A percentile compares a stretch with the other conserved stretches of the same genome.
These are phyloP conservation scores for Diaporthe humulicola DNA, from an alignment of 2,329 filamentous ascomycete genomes.

Conservation along the genomic window DNA sequence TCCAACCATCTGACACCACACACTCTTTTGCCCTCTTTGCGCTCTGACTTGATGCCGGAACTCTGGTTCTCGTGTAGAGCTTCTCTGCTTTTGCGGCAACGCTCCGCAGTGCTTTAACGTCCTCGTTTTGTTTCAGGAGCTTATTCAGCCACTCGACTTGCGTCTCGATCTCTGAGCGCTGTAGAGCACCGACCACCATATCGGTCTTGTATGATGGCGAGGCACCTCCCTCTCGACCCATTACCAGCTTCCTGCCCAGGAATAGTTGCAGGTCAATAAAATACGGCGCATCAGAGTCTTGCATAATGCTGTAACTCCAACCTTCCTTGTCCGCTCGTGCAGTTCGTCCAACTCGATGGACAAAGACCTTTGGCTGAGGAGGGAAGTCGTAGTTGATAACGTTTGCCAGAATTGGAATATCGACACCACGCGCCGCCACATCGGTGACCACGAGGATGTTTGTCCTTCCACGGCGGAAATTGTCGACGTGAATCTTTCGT, in stretches of 20 bases:
- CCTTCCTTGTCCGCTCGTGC: slow-evolving; percentile 92
- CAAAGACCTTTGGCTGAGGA: slow-evolving; percentile 94
- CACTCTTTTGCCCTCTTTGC: slow-evolving; percentile 88
- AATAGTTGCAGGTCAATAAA: slow-evolving; percentile 95
- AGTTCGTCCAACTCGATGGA: slow-evolving; percentile 95
- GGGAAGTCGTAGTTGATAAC: slow-evolving; percentile 99
- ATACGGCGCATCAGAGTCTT: slow-evolving; percentile 90
- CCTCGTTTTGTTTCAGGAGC: slow-evolving; percentile 79
- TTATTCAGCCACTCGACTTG: slow-evolving; percentile 88
- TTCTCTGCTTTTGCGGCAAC: slow-evolving; percentile 92
- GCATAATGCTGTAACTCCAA: slow-evolving; percentile 94
- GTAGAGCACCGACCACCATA: slow-evolving; percentile 83
- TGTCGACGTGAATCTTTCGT: slow-evolving; percentile 90
- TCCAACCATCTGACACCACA: slow-evolving; percentile 77
- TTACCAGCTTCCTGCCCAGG: slow-evolving; percentile 83
- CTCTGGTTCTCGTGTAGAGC: slow-evolving; percentile 89
- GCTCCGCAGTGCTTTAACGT: slow-evolving; percentile 77
- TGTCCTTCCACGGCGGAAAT: slow-evolving; percentile 85
- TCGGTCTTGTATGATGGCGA: slow-evolving; percentile 82
- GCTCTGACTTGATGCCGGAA: slow-evolving; percentile 90
- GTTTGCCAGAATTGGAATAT: slow-evolving; percentile 95
- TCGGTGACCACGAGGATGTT: slow-evolving; percentile 97
- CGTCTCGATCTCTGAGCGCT: slow-evolving; percentile 79
- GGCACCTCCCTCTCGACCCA: slow-evolving; percentile 74
- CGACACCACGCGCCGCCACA: slow-evolving; percentile 95